Percentiles rank a stretch among this genome's conserved stretches.
phyloP scores from a whole-genome alignment of 148 eudicot genomes.

The Amaranthus hypochondriacus region DNA sequence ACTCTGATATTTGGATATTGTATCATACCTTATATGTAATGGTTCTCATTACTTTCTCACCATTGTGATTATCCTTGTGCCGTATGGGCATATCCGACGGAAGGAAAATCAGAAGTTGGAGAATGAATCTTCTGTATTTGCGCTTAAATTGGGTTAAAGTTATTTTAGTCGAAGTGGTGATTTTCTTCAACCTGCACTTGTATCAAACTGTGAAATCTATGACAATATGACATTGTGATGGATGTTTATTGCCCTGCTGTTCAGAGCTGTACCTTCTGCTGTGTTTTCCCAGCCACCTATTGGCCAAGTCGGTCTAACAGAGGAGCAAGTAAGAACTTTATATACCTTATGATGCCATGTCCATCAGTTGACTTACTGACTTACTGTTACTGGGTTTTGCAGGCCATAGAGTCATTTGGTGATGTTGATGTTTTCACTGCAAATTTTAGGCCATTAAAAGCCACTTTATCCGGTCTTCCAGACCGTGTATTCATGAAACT shows the following conservation, averaged over 20 bases:
- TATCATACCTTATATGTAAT: too few relatives aligned
- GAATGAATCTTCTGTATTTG: too few relatives aligned
- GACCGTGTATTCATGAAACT: slow-evolving; percentile 93
- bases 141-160: too few relatives aligned
- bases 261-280: slow-evolving; percentile 89
- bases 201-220: not conserved
- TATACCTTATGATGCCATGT: not conserved
- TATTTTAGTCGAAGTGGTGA: not conserved
- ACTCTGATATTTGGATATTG: too few relatives aligned
- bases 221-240: slow-evolving; percentile 7
- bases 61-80: too few relatives aligned
- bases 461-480: slow-evolving; percentile 94
- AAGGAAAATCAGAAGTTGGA: too few relatives aligned
- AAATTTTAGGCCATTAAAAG: slow-evolving; percentile 91
- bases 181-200: not conserved
- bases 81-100: too few relatives aligned
- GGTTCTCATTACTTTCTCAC: too few relatives aligned
- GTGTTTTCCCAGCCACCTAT: slow-evolving; percentile 98
- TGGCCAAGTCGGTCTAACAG: slow-evolving; percentile 89
- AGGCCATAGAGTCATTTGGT: slow-evolving; percentile 74
- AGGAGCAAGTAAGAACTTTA: slow-evolving; percentile 65
- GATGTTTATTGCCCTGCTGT: slow-evolving; percentile 21
- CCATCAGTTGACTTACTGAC: slow-evolving; percentile 12
- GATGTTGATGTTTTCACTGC: slow-evolving; percentile 82
- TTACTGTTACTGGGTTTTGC: slow-evolving; percentile 28